Base-by-base conservation (phyloP, 495 filamentous ascomycete species). In the Copromyces sp. region DNA sequence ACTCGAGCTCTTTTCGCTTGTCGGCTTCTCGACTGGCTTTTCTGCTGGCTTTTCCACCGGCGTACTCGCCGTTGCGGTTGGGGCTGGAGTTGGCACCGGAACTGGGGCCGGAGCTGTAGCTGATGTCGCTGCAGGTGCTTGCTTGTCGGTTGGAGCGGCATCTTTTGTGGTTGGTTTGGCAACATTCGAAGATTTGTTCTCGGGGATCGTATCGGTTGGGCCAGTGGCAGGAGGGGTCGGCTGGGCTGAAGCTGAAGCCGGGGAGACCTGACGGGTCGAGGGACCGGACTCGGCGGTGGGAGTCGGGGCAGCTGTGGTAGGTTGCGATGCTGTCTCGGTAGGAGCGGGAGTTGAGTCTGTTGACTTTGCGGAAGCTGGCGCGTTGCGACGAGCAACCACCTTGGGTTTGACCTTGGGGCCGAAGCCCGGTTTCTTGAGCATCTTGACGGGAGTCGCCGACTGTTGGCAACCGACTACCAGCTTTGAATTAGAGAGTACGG, bases 381-480 rank as follows among this genome's bases (percentile, higher is more conserved):
- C 17, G 12, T 65, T 65, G 53, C 53, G 53, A 35, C 76, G 76
- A 45, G 71, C 53, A 35, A 39, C 32, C 16, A 72, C 71, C 53
- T 72, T 70, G 37, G 72, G 59, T 61, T 70, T 75, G 59, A 73
- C 77, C 74, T 84, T 83, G 16, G 82, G 83, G 78, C 83, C 84
- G 74, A 85, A 83, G 78, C 77, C 81, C 70, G 79, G 75, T 69
- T 83, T 84, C 72, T 82, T 85, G 72, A 85, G 70, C 82, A 86
- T 83, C 69, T 77, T 73, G 81, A 80, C 77, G 81, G 76, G 81
- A 82, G 9, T 68, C 12, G 59, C 32, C 3, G 17, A 53, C 45
- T 53, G 24, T 4, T 9, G 45, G 45, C 1, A 59, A 6, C 6
- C 12, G 12, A 32, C 12, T 32, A 32, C 3, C 9, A 16, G 47